Evolutionary conservation across 2,329 filamentous ascomycete genomes (phyloP).

Genomic region (Cladosporium phlei): DNA sequence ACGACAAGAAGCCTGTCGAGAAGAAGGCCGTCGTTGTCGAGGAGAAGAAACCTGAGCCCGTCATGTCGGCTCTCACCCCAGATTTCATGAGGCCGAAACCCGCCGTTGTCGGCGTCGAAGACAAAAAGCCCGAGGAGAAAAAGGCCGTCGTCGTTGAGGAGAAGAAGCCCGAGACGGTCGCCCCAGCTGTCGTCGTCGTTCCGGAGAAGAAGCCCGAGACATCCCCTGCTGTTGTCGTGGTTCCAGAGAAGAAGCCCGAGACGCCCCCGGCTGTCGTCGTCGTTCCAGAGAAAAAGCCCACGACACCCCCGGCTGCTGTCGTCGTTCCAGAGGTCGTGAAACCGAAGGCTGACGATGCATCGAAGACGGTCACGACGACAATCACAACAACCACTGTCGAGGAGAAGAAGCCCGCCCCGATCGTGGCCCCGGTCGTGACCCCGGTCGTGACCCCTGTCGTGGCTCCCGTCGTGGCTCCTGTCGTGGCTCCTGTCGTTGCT

Average conservation of each 20-base stretch:
- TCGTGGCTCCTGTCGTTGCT: no score
- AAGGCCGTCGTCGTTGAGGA: not conserved
- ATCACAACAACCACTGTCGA: not conserved
- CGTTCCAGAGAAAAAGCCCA: not conserved
- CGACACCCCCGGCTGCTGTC: not conserved
- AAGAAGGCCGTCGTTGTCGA: not conserved
- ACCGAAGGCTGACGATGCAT: not conserved
- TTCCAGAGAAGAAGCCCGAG: slow-evolving; percentile 1
- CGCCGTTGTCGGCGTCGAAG: not conserved
- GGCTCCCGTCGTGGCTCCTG: no score
- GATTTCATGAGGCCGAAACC: no score
- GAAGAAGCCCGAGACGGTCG: slow-evolving; percentile 1
- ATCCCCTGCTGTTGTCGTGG: not conserved
- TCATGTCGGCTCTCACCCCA: no score
- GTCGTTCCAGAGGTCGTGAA: not conserved
- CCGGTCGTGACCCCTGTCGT: no score
- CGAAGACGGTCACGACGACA: not conserved
- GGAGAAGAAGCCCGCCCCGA: not conserved
- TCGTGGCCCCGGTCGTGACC: no score
- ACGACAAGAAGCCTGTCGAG: slow-evolving; percentile 1
- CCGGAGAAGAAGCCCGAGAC: slow-evolving; percentile 5
- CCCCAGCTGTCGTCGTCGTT: not conserved
- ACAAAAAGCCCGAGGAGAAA: slow-evolving; percentile 7
- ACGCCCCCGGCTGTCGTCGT: not conserved
- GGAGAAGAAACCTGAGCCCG: slow-evolving; percentile 1